Percentiles rank a stretch among this genome's conserved stretches.
Evolutionary conservation across 1,284 basidiomycete species (phyloP).

Genomic region (Inonotus obliquus): DNA sequence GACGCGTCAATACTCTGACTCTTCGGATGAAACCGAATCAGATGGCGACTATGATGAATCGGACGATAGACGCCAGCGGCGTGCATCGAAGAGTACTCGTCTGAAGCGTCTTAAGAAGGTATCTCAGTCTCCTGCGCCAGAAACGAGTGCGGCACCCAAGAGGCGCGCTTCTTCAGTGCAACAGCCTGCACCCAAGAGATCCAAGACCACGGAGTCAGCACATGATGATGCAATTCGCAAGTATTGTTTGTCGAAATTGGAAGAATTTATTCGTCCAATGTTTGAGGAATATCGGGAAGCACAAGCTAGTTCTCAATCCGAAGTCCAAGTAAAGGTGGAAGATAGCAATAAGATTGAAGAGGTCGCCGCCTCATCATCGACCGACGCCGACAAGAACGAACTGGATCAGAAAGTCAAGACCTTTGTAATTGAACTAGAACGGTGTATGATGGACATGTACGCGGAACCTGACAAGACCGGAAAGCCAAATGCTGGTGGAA

Average conservation of each 20-base stretch:
- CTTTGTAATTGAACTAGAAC: slow-evolving; percentile 66
- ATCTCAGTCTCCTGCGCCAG: slow-evolving; percentile 11
- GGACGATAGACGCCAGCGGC: slow-evolving; percentile 1
- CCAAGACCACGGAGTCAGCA: slow-evolving; percentile 33
- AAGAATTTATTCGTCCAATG: slow-evolving; percentile 61
- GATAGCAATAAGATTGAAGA: slow-evolving; percentile 26
- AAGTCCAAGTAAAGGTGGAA: slow-evolving; percentile 23
- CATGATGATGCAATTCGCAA: slow-evolving; percentile 68
- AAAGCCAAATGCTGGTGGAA: slow-evolving; percentile 57
- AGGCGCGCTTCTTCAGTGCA: slow-evolving; percentile 16
- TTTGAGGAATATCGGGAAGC: slow-evolving; percentile 60
- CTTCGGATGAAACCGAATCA: slow-evolving; percentile 16
- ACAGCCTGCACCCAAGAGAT: slow-evolving; percentile 36
- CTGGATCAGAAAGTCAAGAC: slow-evolving; percentile 49
- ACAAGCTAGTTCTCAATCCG: slow-evolving; percentile 8
- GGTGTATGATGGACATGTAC: slow-evolving; percentile 65
- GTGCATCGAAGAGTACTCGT: slow-evolving; percentile 5
- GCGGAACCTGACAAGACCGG: slow-evolving; percentile 74
- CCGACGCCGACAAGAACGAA: slow-evolving; percentile 53
- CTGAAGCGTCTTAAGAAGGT: slow-evolving; percentile 18
- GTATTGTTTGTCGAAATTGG: slow-evolving; percentile 70
- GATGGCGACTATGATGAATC: slow-evolving; percentile 14
- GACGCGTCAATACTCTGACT: slow-evolving; percentile 28
- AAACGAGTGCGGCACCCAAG: slow-evolving; percentile 6
- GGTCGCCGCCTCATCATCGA: slow-evolving; percentile 23